phyloP scores from a whole-genome alignment of 1,284 basidiomycete genomes.

The Ustilago nuda region DNA sequence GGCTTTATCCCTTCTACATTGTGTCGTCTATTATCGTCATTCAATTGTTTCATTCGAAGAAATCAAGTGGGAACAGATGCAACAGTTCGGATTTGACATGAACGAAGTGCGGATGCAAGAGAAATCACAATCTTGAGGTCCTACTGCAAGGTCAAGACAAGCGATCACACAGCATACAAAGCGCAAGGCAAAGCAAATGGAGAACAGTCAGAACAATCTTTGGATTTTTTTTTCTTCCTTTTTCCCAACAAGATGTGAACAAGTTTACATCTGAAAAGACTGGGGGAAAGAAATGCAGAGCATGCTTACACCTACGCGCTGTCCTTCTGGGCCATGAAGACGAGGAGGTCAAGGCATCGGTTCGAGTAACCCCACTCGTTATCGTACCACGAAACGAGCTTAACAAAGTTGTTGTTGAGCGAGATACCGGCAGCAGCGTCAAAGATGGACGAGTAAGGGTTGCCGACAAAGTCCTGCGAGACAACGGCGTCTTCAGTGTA shows the following conservation, averaged over 20 bases:
- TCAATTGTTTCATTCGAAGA: neutral
- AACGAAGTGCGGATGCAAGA: neutral
- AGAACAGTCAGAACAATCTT: conserved; percentile 10
- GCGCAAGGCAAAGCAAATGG: neutral
- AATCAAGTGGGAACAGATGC: neutral
- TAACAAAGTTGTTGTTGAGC: conserved; percentile 93
- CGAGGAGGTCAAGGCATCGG: conserved; percentile 90
- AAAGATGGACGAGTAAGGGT: conserved; percentile 76
- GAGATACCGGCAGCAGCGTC: conserved; percentile 93
- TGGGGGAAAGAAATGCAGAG: conserved; percentile 15
- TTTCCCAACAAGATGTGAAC: neutral
- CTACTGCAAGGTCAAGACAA: conserved; percentile 4
- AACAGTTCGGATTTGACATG: neutral
- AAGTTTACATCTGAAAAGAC: neutral
- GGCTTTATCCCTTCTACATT: neutral
- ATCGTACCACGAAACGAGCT: conserved; percentile 85
- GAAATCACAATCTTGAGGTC: conserved; percentile 15
- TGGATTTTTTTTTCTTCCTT: neutral
- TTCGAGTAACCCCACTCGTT: conserved; percentile 97
- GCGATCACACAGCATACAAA: neutral
- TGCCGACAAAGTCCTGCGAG: conserved; percentile 74
- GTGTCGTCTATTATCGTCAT: neutral
- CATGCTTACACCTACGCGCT: conserved; percentile 58
- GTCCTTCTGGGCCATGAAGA: conserved; percentile 79
- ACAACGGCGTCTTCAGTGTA: conserved; percentile 97